These are phyloP conservation scores for Vitis hybrid DNA, from an alignment of 177 flowering plant genomes.

Conservation along the genomic window DNA sequence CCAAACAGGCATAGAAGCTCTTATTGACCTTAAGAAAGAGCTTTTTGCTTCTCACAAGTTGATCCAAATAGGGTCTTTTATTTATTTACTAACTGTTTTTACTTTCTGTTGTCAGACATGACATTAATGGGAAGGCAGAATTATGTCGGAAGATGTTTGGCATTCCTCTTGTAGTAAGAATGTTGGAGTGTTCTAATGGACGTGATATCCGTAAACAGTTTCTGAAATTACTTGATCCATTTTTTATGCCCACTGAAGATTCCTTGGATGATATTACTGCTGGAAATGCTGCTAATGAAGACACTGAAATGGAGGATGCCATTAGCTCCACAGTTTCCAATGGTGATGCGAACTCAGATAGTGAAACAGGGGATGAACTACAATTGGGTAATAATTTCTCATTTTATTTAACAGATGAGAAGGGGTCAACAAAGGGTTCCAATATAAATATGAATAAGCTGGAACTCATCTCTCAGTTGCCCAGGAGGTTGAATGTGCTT, in stretches of 20 bases:
- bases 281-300: conserved; percentile 12
- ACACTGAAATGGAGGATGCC: conserved; percentile 17
- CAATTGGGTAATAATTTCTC: conserved; percentile 17
- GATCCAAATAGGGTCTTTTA: not conserved
- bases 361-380: conserved; percentile 9
- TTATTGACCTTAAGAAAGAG: too few relatives aligned
- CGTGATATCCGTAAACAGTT: conserved; percentile 19
- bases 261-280: conserved; percentile 3
- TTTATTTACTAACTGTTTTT: not conserved
- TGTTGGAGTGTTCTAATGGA: conserved; percentile 16
- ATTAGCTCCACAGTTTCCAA: conserved; percentile 9
- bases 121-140: not conserved
- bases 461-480: not conserved
- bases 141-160: conserved; percentile 24
- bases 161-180: conserved; percentile 32
- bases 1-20: too few relatives aligned
- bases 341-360: conserved; percentile 4
- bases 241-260: conserved; percentile 21
- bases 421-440: not conserved
- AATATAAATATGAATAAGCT: conserved; percentile 25
- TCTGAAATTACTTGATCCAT: conserved; percentile 29
- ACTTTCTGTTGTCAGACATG: conserved; percentile 12
- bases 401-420: conserved; percentile 10
- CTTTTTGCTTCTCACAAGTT: too few relatives aligned
- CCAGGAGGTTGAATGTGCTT: conserved; percentile 10